Evolutionary conservation across 192 early-diverging fungal species (phyloP).

Genomic region (Coemansia javaensis): DNA sequence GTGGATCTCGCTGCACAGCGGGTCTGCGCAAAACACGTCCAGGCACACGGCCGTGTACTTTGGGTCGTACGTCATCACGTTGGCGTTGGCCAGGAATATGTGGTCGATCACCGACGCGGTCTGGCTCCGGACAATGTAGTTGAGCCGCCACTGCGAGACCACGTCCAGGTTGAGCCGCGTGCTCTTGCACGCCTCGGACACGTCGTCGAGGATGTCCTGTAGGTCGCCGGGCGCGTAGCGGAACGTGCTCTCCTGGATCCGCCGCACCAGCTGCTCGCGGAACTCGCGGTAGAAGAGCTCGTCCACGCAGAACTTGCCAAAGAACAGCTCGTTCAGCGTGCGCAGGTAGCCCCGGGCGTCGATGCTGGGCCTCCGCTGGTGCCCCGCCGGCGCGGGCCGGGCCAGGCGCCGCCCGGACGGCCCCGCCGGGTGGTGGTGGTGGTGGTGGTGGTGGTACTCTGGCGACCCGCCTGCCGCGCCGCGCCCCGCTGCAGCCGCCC

Average conservation of each 20-base stretch:
- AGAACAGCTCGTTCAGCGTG: slow-evolving; percentile 48
- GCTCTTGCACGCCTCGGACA: slow-evolving; percentile 43
- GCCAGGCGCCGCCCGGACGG: too few species aligned
- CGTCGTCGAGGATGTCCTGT: slow-evolving; percentile 39
- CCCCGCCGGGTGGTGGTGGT: too few species aligned
- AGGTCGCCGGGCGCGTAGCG: slow-evolving; percentile 37
- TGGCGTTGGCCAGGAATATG: slow-evolving; percentile 46
- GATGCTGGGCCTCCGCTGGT: slow-evolving; percentile 32
- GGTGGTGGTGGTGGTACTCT: slow-evolving; percentile 2
- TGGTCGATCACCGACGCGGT: slow-evolving; percentile 47
- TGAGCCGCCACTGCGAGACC: slow-evolving; percentile 51
- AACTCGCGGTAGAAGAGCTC: slow-evolving; percentile 49
- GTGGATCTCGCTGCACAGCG: slow-evolving; percentile 50
- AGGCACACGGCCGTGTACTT: slow-evolving; percentile 40
- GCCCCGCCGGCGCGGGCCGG: slow-evolving; percentile 5
- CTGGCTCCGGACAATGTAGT: slow-evolving; percentile 46
- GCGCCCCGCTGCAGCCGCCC: slow-evolving; percentile 2
- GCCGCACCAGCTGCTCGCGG: slow-evolving; percentile 45
- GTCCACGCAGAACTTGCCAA: slow-evolving; percentile 49
- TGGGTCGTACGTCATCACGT: slow-evolving; percentile 46
- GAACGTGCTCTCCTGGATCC: slow-evolving; percentile 47
- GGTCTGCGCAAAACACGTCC: slow-evolving; percentile 44
- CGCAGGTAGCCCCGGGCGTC: slow-evolving; percentile 42
- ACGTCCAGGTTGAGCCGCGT: slow-evolving; percentile 48
- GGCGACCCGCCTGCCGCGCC: neutral